Evolutionary conservation across 768 basidiomycete species (phyloP).

Genomic region (Trametes coccinea): DNA sequence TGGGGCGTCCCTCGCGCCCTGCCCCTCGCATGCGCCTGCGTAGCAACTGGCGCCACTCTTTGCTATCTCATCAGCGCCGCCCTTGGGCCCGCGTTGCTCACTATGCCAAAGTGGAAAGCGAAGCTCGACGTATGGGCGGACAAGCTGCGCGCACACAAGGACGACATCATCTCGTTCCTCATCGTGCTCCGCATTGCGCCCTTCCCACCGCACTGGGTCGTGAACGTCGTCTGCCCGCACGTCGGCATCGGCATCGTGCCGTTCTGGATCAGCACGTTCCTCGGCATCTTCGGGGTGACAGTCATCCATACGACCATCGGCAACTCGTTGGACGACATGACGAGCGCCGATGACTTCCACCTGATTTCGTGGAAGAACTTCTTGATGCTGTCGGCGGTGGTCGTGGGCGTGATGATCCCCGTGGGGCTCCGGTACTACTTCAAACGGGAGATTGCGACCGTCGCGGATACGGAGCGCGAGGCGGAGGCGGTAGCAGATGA

Average conservation of each 20-base stretch:
- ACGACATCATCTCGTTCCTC: conserved; percentile 88
- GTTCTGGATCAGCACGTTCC: conserved; percentile 89
- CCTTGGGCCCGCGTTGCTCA: conserved; percentile 88
- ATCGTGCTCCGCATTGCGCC: conserved; percentile 95
- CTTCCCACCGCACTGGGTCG: conserved; percentile 94
- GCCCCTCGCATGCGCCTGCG: conserved; percentile 88
- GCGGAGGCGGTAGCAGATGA: conserved; percentile 35
- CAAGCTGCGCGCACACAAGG: conserved; percentile 76
- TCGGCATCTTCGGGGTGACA: conserved; percentile 87
- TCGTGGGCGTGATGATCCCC: conserved; percentile 90
- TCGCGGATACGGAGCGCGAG: conserved; percentile 37
- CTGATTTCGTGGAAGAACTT: conserved; percentile 92
- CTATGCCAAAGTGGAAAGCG: conserved; percentile 82
- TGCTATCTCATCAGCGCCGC: conserved; percentile 93
- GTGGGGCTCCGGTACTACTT: conserved; percentile 88
- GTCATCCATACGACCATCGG: conserved; percentile 97
- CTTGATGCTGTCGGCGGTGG: conserved; percentile 79
- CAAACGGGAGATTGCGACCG: conserved; percentile 54
- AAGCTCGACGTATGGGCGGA: conserved; percentile 79
- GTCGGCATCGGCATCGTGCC: conserved; percentile 81
- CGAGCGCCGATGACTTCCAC: conserved; percentile 89
- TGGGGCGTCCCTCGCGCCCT: conserved; percentile 89
- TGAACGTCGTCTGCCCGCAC: conserved; percentile 91
- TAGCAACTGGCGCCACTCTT: conserved; percentile 86
- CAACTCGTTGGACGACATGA: conserved; percentile 93